Conservation (phyloP, 164 flowering plant genomes). For the Nymphaea colorata region DNA sequence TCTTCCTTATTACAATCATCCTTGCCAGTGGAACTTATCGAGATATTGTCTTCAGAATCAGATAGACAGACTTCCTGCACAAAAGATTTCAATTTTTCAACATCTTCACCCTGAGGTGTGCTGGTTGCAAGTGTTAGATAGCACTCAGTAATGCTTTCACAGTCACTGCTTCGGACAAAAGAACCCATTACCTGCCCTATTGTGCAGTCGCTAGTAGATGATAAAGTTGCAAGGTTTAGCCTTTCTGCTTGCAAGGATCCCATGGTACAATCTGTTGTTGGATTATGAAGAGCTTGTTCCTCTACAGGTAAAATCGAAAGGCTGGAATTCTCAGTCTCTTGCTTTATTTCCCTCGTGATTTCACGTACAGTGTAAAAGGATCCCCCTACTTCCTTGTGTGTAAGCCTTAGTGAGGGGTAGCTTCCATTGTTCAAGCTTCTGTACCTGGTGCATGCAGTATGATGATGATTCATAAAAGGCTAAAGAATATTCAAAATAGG, state of each 20-base stretch:
- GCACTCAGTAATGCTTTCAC: background rate
- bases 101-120: background rate
- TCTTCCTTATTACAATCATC: background rate
- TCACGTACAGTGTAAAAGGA: slow-evolving; percentile 91
- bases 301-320: slow-evolving; percentile 30
- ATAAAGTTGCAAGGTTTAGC: background rate
- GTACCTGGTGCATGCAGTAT: slow-evolving; percentile 36
- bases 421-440: slow-evolving; percentile 58
- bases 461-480: too few relatives aligned
- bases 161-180: background rate
- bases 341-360: slow-evolving; percentile 82
- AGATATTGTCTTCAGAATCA: background rate
- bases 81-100: background rate
- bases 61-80: background rate
- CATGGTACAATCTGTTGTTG: slow-evolving; percentile 10
- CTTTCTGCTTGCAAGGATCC: background rate
- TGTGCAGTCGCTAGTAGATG: background rate
- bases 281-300: background rate
- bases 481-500: too few relatives aligned
- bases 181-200: background rate
- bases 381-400: slow-evolving; percentile 96
- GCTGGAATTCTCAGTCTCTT: slow-evolving; percentile 80
- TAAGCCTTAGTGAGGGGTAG: slow-evolving; percentile 78
- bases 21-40: too few relatives aligned
- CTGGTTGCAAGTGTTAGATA: background rate